phyloP scores from a whole-genome alignment of 495 filamentous ascomycete species.

The Podospora pseudopauciseta region DNA sequence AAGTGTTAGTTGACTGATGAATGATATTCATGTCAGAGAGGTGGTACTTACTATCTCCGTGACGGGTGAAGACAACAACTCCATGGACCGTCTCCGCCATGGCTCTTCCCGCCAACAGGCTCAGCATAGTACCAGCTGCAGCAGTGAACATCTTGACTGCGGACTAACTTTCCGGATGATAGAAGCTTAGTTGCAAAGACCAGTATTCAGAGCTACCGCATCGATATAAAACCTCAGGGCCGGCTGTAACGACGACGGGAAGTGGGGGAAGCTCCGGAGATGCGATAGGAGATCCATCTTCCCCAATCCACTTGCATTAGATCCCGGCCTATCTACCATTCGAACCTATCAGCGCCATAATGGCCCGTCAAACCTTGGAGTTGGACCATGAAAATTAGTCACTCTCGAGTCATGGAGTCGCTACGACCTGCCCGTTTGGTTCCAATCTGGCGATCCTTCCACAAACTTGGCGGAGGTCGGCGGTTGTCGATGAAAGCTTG shows the following conservation, averaged over 20 bases:
- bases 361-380: background rate
- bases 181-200: background rate
- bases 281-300: background rate
- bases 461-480: background rate
- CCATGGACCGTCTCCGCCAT: slow-evolving; percentile 24
- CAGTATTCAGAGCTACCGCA: background rate
- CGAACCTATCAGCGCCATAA: background rate
- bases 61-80: slow-evolving; percentile 22
- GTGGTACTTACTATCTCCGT: slow-evolving; percentile 21
- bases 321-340: background rate
- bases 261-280: background rate
- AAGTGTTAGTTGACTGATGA: background rate
- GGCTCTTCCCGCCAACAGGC: background rate
- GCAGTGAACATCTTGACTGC: background rate
- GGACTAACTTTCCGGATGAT: background rate
- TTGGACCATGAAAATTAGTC: background rate
- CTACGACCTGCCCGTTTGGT: background rate
- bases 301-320: background rate
- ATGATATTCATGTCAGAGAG: background rate
- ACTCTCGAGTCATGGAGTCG: background rate
- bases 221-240: background rate
- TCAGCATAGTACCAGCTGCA: background rate
- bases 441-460: slow-evolving; percentile 1
- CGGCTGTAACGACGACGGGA: no score
- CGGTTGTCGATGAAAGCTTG: background rate